These are phyloP conservation scores for Lactuca sativa DNA, from an alignment of 129 eudicot species.

Conservation along the genomic window DNA sequence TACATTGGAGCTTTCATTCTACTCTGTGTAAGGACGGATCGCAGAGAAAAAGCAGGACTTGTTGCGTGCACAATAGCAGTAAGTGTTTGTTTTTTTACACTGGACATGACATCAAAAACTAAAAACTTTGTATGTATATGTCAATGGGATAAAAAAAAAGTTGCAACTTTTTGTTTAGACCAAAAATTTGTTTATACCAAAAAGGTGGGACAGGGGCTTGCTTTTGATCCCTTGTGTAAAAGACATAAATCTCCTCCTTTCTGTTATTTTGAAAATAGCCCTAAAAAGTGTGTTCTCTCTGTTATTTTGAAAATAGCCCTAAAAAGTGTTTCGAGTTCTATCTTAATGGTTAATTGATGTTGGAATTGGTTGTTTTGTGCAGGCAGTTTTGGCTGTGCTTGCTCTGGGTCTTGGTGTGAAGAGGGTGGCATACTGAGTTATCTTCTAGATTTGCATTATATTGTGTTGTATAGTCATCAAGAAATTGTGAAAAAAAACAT, in stretches of 20 bases:
- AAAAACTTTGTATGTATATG: neutral
- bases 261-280: neutral
- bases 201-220: neutral
- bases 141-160: too few species aligned
- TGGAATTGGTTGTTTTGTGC: conserved; percentile 31
- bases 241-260: neutral
- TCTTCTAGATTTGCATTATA: conserved; percentile 15
- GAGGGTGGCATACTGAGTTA: conserved; percentile 47
- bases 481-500: conserved; percentile 22
- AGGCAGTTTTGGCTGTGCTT: conserved; percentile 72
- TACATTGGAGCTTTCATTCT: conserved; percentile 77
- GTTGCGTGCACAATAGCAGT: conserved; percentile 87
- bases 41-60: conserved; percentile 92
- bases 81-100: conserved; percentile 35
- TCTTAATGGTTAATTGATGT: neutral
- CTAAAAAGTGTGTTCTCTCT: neutral
- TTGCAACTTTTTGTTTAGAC: too few species aligned
- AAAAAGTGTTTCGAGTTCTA: neutral
- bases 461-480: conserved; percentile 18
- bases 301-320: neutral
- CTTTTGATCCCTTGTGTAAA: neutral
- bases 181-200: too few species aligned
- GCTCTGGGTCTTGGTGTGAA: conserved; percentile 70
- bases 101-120: too few species aligned
- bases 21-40: conserved; percentile 64